These are phyloP conservation scores for Sarcocystis neurona DNA, from an alignment of 169 alveolate genomes.

Conservation along the genomic window DNA sequence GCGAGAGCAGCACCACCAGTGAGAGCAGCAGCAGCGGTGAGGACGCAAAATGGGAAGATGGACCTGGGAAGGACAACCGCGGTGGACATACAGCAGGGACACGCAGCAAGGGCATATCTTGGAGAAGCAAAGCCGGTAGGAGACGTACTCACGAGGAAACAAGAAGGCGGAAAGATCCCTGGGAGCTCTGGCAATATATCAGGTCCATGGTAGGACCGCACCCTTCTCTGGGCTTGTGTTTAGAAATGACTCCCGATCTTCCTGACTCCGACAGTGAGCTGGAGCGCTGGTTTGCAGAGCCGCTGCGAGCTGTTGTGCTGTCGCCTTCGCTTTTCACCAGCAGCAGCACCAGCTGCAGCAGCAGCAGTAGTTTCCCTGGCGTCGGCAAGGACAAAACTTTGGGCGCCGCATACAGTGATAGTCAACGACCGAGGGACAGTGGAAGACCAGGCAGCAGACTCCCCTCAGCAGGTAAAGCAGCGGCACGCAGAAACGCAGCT, in stretches of 20 bases:
- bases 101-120: background rate
- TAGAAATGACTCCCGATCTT: constrained; percentile 45
- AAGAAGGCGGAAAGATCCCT: background rate
- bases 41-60: background rate
- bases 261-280: constrained; percentile 42
- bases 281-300: constrained; percentile 68
- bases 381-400: background rate
- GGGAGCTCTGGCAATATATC: constrained; percentile 10
- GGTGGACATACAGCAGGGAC: background rate
- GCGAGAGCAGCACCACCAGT: background rate
- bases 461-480: background rate
- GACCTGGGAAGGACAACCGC: background rate
- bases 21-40: constrained; percentile 6
- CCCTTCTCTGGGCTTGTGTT: constrained; percentile 30
- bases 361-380: background rate
- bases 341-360: constrained; percentile 42
- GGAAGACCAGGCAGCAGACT: background rate
- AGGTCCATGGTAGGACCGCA: constrained; percentile 23
- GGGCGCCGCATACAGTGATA: background rate
- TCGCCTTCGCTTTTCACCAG: constrained; percentile 47
- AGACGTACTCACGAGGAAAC: background rate
- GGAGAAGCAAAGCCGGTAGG: constrained; percentile 26
- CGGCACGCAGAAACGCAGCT: background rate
- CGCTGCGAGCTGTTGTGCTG: constrained; percentile 41
- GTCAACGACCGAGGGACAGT: background rate